Base-by-base conservation (phyloP, 2,329 filamentous ascomycete genomes). In the Penicillium crustosum region DNA sequence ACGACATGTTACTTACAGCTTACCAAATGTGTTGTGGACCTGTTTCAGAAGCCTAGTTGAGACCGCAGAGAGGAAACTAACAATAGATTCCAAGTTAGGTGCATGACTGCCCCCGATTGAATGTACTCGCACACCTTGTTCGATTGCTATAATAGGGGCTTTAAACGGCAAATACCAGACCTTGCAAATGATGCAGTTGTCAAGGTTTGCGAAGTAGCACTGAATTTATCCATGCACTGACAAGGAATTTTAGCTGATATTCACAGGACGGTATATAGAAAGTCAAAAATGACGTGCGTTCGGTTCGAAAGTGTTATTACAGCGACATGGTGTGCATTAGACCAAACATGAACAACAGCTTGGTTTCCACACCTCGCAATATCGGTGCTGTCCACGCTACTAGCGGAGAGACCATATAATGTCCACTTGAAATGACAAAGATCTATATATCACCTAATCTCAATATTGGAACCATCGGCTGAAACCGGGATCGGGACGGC, bases 401-500 rank as follows among this genome's bases (percentile, higher is more conserved):
- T 44, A 29, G 12, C 5, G 23, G 17, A 19, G 2, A 12, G 4
- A 6, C 23, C 8, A 42, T 17, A 17, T n/a, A 19, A 19, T 45
- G 29, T 29, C 25, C n/a, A 44, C 9, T 12, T 29, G 2, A 21
- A 31, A 48, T 17, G 45, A 36, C 31, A n/a, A 3, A 48, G 19
- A 48, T 48, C 29, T 48, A 48, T 35, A 35, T 17, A 47, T 17
- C n/a, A 19, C 13, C 29, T 12, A 23, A 35, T 35, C 29, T 35
- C 27, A 33, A 21, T 31, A 33, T 39, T 59, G 57, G 55, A 49
- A n/a, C 41, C 7, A 38, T 66, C 64, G 64, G 64, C 58, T 51
- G 41, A 66, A 65, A 60, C 54, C 64, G 64, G 64, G 56, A 58
- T 17, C 54, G 52, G 45, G 25, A 36, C 52, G 52, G 53, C 13